Base-by-base conservation (phyloP, 768 basidiomycete genomes). In the Saitozyma sp. region DNA sequence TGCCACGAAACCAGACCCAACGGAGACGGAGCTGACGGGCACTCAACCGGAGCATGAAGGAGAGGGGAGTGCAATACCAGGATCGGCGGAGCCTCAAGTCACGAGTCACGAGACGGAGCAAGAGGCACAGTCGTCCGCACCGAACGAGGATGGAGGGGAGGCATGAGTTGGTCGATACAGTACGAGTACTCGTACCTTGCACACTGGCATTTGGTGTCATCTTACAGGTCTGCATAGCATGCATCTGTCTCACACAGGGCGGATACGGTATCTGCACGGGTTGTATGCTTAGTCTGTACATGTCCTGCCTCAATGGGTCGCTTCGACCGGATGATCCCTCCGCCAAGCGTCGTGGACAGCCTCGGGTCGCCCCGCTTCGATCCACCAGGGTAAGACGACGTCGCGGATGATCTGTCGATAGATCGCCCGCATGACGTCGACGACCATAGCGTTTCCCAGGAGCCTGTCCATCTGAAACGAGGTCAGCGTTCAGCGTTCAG, bases 371-470 rank as follows among this genome's bases (percentile, higher is more conserved):
- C 52, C 52, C 7, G 19, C 38, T 29, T 29, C 8, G 52, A 39
- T 37, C 52, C 52, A 54, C 52, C 52, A 54, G 3, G 52, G 52
- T 37, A 54, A 39, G 20, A 54, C 39, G 17, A 37, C 16, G 39
- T 54, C 52, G 14, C 16, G 8, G 2, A 54, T 10, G 11, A 54
- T 54, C 52, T 54, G 52, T 16, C 39, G 4, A 37, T 54, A 54
- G 16, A 54, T 54, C 1, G 20, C 19, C 16, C 16, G 17, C 11
- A 39, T 39, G 7, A 54, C 16, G 2, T 54, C 38, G 19, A 54
- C 52, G 52, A 29, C 39, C 52, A 54, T 39, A 8, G 52, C 52
- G 39, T 54, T 54, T 6, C 52, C 52, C 17, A 54, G 19, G 17
- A 29, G 16, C 9, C 38, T 6, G 39, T 54, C 52, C 17, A 39